Conservation (phyloP, 2,329 filamentous ascomycete species). For the Cercospora zeae-maydis region DNA sequence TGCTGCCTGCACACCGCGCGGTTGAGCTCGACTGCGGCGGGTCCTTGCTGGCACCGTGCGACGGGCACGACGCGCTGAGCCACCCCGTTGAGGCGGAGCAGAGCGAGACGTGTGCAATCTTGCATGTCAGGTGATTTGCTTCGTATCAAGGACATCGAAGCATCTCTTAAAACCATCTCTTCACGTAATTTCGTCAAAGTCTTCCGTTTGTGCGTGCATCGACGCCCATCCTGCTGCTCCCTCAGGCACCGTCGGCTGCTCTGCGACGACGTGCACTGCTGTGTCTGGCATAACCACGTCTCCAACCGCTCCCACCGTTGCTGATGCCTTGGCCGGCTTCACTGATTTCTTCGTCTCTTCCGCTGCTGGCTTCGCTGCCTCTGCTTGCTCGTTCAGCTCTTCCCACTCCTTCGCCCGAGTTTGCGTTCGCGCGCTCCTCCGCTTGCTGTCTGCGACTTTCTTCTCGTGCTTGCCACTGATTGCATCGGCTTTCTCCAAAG, state of each 20-base stretch:
- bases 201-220: slow-evolving; percentile 17
- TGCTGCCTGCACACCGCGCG: slow-evolving; percentile 7
- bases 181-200: slow-evolving; percentile 11
- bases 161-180: background rate
- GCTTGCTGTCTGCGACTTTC: slow-evolving; percentile 53
- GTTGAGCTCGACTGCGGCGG: slow-evolving; percentile 12
- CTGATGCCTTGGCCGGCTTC: slow-evolving; percentile 7
- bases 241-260: slow-evolving; percentile 1
- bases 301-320: slow-evolving; percentile 7
- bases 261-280: slow-evolving; percentile 11
- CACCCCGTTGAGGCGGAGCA: background rate
- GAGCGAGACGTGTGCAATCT: background rate
- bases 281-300: slow-evolving; percentile 19
- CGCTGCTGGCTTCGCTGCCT: slow-evolving; percentile 15
- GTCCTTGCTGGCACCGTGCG: slow-evolving; percentile 10
- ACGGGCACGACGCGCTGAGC: background rate
- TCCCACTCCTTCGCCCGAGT: slow-evolving; percentile 33
- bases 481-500: slow-evolving; percentile 54
- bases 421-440: slow-evolving; percentile 45
- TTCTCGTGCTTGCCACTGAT: slow-evolving; percentile 54
- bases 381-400: slow-evolving; percentile 33
- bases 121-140: slow-evolving; percentile 14
- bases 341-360: slow-evolving; percentile 14
- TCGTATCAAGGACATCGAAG: background rate
- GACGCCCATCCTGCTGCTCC: slow-evolving; percentile 16